These are phyloP conservation scores for Chlamydomonas schloesseri DNA, from an alignment of 139 green algal genomes.

Conservation along the genomic window DNA sequence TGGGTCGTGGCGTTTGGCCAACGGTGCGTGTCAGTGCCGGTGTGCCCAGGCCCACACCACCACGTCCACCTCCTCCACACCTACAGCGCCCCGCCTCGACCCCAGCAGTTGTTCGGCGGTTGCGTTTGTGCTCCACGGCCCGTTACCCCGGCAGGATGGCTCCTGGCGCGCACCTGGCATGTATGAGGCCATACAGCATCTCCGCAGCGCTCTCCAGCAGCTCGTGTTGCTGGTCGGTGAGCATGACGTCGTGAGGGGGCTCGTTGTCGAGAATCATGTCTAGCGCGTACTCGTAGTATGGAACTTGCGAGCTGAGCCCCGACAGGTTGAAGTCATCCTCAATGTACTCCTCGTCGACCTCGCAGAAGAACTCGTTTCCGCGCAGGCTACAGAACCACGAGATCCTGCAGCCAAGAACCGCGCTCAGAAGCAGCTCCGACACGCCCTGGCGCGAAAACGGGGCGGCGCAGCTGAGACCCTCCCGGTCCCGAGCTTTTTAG, in stretches of 20 bases:
- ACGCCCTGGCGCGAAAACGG: slow-evolving; percentile 64
- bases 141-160: not conserved
- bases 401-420: slow-evolving; percentile 82
- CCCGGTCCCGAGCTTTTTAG: slow-evolving; percentile 39
- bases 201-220: slow-evolving; percentile 96
- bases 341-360: slow-evolving; percentile 90
- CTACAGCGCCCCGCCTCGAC: no score
- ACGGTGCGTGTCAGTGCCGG: no score
- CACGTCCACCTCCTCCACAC: no score
- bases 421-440: slow-evolving; percentile 62
- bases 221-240: slow-evolving; percentile 89
- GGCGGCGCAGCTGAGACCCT: slow-evolving; percentile 72
- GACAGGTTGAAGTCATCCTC: slow-evolving; percentile 99
- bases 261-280: slow-evolving; percentile 97
- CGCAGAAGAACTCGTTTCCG: slow-evolving; percentile 93
- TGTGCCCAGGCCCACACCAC: no score
- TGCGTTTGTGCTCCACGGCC: not conserved
- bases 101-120: no score
- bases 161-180: slow-evolving; percentile 73
- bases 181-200: slow-evolving; percentile 97
- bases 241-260: slow-evolving; percentile 79
- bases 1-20: no score
- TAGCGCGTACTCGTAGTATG: slow-evolving; percentile 98
- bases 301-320: slow-evolving; percentile 92
- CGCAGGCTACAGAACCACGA: slow-evolving; percentile 93